Percentiles rank a stretch among this genome's conserved stretches.
These are phyloP conservation scores for Apodospora peruviana DNA, from an alignment of 495 filamentous ascomycete genomes.

Conservation along the genomic window DNA sequence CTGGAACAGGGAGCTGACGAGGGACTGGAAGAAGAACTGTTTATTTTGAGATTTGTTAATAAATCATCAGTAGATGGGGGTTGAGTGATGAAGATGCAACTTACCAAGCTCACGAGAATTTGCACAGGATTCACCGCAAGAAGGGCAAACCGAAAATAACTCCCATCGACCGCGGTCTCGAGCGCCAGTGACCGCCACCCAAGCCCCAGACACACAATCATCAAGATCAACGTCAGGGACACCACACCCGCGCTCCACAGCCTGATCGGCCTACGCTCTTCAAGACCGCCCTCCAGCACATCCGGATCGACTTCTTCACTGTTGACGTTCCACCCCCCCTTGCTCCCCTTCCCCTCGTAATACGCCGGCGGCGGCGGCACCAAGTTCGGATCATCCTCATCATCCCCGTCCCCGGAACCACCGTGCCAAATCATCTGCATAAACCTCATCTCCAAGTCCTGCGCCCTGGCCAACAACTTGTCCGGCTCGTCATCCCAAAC, in stretches of 20 bases:
- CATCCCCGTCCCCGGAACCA: slow-evolving; percentile 34
- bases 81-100: no score
- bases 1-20: slow-evolving; percentile 52
- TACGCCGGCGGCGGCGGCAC: no score
- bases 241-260: slow-evolving; percentile 49
- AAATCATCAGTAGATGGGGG: no score
- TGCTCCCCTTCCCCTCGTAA: slow-evolving; percentile 24
- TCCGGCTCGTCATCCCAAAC: slow-evolving; percentile 65
- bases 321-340: slow-evolving; percentile 6
- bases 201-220: slow-evolving; percentile 47
- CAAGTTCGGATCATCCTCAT: slow-evolving; percentile 20
- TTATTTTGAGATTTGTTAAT: not conserved
- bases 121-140: slow-evolving; percentile 42
- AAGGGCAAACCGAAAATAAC: slow-evolving; percentile 44
- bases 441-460: slow-evolving; percentile 44
- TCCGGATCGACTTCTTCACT: slow-evolving; percentile 7
- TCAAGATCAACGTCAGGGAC: slow-evolving; percentile 43
- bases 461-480: slow-evolving; percentile 44
- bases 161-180: slow-evolving; percentile 45
- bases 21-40: slow-evolving; percentile 57
- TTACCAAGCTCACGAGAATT: slow-evolving; percentile 52
- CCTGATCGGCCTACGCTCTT: slow-evolving; percentile 36
- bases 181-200: slow-evolving; percentile 51
- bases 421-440: slow-evolving; percentile 52
- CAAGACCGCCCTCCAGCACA: slow-evolving; percentile 25